Evolutionary conservation across 208 protist species (phyloP), one percentile per base, ranked within the genome.

Genomic region (Paratrypanosoma confusum): DNA sequence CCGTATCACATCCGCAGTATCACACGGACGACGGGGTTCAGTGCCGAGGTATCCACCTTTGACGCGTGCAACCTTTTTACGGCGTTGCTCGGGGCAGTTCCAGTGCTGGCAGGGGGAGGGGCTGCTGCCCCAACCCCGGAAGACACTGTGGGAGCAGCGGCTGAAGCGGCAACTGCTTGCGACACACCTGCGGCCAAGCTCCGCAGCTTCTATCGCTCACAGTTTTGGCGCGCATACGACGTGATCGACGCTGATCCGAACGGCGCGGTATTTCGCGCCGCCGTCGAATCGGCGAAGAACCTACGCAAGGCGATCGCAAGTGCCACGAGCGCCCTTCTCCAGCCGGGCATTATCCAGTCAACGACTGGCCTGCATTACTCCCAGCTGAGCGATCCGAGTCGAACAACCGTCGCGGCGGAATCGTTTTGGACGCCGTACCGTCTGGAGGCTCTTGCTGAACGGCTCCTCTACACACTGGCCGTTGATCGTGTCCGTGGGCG

Each of bases 221-320:
- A 73, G 25, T 91, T 91, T 54, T 91, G 82, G 79, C 50, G 56
- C 0, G 82, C 78, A 1, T 44, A 72, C 34, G 66, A 64, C 11
- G 50, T 88, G 28, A 46, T 91, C 14, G 82, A 91, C 53, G 49
- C 80, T 32, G 83, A 92, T 46, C 70, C 83, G 2, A 88, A 80
- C 51, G 62, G 74, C 5, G 65, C 53, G 29, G 31, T 43, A 8
- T 92, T 92, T 52, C 35, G 50, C 37, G 54, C 39, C 18, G 79
- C 76, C 1, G 46, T 92, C 21, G 35, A 61, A 28, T 75, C 80
- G 37, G 79, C 83, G 13, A 31, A 75, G 21, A 45, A 53, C 5
- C 61, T 92, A 23, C 76, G 86, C 39, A 57, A 73, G 34, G 28
- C 62, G 17, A 65, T 92, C 7, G 67, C 76, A 0, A 60, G 67